Percentiles rank a stretch among this genome's conserved stretches.
These are phyloP conservation scores for Beauveria sp. DNA, from an alignment of 2,329 filamentous ascomycete genomes.

Conservation along the genomic window DNA sequence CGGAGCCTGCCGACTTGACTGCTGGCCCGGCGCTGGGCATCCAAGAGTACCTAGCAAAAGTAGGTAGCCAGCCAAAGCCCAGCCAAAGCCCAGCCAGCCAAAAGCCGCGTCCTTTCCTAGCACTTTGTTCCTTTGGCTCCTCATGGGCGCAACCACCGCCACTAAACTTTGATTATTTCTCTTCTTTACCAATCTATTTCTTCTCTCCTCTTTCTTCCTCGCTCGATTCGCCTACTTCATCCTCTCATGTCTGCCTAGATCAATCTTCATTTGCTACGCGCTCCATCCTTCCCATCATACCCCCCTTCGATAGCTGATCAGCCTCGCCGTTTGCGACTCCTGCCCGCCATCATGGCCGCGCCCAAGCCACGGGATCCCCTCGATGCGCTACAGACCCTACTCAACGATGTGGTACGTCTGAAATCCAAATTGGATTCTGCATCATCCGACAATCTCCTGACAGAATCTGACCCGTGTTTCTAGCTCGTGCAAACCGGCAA, in stretches of 20 bases:
- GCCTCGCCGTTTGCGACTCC: conserved; percentile 4
- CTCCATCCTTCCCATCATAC: not conserved
- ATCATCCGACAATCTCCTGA: not conserved
- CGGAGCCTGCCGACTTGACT: no score
- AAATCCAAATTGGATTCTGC: not conserved
- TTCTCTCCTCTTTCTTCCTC: not conserved
- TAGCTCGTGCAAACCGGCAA: conserved; percentile 55
- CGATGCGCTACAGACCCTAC: conserved; percentile 42
- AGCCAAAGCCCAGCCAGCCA: not conserved
- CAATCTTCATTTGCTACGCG: not conserved
- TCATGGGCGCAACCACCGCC: no score
- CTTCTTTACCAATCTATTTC: not conserved
- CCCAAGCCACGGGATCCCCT: conserved; percentile 32
- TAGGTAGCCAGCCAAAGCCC: not conserved
- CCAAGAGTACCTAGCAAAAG: no score
- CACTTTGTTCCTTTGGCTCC: not conserved
- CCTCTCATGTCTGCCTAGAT: not conserved
- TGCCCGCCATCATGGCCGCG: conserved; percentile 22
- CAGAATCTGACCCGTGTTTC: conserved; percentile 8
- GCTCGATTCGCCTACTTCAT: not conserved
- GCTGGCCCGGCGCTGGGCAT: no score
- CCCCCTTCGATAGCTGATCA: not conserved
- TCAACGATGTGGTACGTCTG: conserved; percentile 47
- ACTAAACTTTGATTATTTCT: not conserved
- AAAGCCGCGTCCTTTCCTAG: not conserved